Evolutionary conservation across 2,329 filamentous ascomycete species (phyloP).

Genomic region (Cercospora sp.): DNA sequence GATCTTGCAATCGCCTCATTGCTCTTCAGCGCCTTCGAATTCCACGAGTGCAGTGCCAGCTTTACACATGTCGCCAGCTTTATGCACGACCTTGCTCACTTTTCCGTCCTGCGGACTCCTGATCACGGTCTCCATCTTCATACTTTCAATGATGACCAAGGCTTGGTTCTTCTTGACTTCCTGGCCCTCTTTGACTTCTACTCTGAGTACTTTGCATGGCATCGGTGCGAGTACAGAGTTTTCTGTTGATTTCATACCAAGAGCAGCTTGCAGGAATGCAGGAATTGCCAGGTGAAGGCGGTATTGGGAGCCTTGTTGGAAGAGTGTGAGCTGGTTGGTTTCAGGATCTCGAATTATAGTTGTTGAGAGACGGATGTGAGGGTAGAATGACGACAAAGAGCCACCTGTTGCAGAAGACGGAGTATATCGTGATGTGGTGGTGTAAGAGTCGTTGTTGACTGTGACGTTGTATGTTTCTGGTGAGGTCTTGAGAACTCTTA

Average conservation of each 20-base stretch:
- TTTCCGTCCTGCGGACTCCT: slow-evolving; percentile 52
- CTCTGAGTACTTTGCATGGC: slow-evolving; percentile 93
- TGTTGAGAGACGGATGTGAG: slow-evolving; percentile 74
- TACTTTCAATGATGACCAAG: slow-evolving; percentile 68
- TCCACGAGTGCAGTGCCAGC: slow-evolving; percentile 51
- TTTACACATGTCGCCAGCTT: slow-evolving; percentile 49
- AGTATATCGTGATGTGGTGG: slow-evolving; percentile 49
- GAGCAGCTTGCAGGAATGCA: slow-evolving; percentile 81
- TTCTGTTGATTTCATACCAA: slow-evolving; percentile 76
- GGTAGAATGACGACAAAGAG: slow-evolving; percentile 73
- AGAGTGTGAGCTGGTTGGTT: slow-evolving; percentile 65
- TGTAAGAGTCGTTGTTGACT: slow-evolving; percentile 39
- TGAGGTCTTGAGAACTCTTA: slow-evolving; percentile 55
- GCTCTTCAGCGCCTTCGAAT: slow-evolving; percentile 39
- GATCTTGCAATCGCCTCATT: background rate
- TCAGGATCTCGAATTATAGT: slow-evolving; percentile 68
- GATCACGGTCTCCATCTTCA: slow-evolving; percentile 61
- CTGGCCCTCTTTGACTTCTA: slow-evolving; percentile 82
- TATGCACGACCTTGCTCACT: slow-evolving; percentile 52
- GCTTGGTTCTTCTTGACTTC: slow-evolving; percentile 81
- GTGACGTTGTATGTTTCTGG: slow-evolving; percentile 55
- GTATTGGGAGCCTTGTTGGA: slow-evolving; percentile 66
- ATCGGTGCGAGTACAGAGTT: slow-evolving; percentile 90
- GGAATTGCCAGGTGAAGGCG: slow-evolving; percentile 60
- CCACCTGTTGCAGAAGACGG: slow-evolving; percentile 41